Base-by-base conservation (phyloP, 1,139 yeast species). In the Candida sanyaensis region DNA sequence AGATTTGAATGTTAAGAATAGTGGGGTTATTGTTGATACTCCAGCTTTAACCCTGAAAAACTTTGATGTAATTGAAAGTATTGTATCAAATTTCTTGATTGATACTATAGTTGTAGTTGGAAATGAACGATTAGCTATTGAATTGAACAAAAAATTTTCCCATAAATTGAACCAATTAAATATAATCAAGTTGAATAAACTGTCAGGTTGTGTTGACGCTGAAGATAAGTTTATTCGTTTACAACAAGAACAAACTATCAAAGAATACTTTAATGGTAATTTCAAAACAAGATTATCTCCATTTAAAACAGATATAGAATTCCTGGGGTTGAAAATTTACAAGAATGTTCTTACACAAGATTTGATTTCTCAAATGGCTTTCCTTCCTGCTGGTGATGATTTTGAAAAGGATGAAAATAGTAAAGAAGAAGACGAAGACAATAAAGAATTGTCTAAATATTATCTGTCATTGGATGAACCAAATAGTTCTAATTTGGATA, bases 231-330 rank as follows among this genome's bases (percentile, higher is more conserved):
- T 73, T 61, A 73, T 78, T 43, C 77, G 98, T 59, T 81, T 85
- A 42, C 52, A 78, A 27, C 98, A 93, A 63, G 88, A 91, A 58
- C 79, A 81, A 44, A 74, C 86, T 5, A 89, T 93, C 47, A 83
- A 84, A 60, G 96, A 91, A 60, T 95, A 93, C 64, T 95, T 95
- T 60, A 90, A 95, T 61, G 99, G 99, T 1, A 80, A 81, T 12
- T 69, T 73, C 38, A 77, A 77, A 46, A 80, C 83, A 7, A 82
- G 86, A 5, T 73, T 95, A 45, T 87, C 96, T 5, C 99, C 99
- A 1, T 75, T 73, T 58, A 76, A 74, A 51, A 75, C 78, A 1
- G 80, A 73, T 38, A 67, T 75, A 41, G 76, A 70, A 48, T 55
- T 64, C 11, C 61, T 64, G 27, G 77, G 67, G 47, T 66, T 67